phyloP scores from a whole-genome alignment of 2,329 filamentous ascomycete genomes.

The Fusarium virguliforme region DNA sequence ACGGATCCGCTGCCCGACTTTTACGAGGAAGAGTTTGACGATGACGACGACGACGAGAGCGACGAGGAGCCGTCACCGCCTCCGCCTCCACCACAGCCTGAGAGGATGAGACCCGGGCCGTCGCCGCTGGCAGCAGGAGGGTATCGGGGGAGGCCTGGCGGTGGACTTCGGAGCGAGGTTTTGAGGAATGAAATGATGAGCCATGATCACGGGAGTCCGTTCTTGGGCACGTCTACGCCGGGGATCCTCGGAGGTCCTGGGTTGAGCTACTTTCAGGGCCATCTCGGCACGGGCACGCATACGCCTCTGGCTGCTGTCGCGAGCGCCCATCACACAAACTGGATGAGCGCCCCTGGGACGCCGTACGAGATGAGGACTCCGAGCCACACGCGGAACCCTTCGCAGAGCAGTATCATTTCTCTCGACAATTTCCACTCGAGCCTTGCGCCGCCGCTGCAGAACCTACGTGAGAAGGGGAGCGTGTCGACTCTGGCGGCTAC shows the following conservation, averaged over 20 bases:
- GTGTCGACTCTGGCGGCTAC: conserved; percentile 75
- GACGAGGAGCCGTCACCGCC: conserved; percentile 52
- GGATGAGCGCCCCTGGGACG: conserved; percentile 53
- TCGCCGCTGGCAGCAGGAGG: conserved; percentile 26
- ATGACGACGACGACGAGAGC: conserved; percentile 61
- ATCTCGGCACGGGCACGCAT: conserved; percentile 82
- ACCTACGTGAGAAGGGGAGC: conserved; percentile 72
- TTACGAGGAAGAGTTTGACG: conserved; percentile 85
- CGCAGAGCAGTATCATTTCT: conserved; percentile 64
- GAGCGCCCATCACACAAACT: conserved; percentile 68
- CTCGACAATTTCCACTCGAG: conserved; percentile 59
- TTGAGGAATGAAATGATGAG: conserved; percentile 54
- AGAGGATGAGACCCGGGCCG: conserved; percentile 44
- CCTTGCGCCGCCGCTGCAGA: conserved; percentile 61
- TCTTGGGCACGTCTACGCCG: conserved; percentile 73
- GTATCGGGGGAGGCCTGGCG: conserved; percentile 50
- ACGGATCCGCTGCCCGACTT: conserved; percentile 97
- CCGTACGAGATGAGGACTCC: conserved; percentile 36
- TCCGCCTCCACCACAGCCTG: conserved; percentile 36
- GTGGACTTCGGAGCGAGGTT: conserved; percentile 53
- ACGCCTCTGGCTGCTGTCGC: conserved; percentile 86
- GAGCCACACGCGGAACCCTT: conserved; percentile 62
- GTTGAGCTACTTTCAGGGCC: conserved; percentile 86
- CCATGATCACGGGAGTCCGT: conserved; percentile 69
- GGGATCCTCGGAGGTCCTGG: conserved; percentile 81